Evolutionary conservation across 768 basidiomycete species (phyloP).

Genomic region (Xerocomellus chrysenteron): DNA sequence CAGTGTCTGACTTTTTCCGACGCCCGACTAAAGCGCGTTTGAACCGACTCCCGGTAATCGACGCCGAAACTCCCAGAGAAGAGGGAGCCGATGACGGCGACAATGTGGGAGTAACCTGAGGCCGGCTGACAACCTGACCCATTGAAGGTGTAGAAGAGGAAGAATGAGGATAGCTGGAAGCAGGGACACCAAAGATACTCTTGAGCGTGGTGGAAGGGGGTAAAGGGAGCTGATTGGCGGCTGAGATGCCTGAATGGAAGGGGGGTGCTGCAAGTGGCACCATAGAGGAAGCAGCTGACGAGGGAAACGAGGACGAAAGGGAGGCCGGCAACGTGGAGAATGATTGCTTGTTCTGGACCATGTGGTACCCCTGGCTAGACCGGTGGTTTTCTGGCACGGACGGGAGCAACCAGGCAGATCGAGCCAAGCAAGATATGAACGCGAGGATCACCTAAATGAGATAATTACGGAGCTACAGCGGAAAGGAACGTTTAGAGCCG

Average conservation of each 20-base stretch:
- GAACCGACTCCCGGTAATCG: constrained; percentile 28
- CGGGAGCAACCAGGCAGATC: constrained; percentile 18
- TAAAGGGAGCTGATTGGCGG: constrained; percentile 43
- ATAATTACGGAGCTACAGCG: constrained; percentile 30
- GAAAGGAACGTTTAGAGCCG: constrained; percentile 9
- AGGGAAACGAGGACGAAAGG: constrained; percentile 45
- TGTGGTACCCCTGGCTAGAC: constrained; percentile 24
- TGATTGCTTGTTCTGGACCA: constrained; percentile 38
- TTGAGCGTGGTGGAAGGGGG: constrained; percentile 36
- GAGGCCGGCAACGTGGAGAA: constrained; percentile 41
- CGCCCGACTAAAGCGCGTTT: constrained; percentile 34
- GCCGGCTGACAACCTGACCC: constrained; percentile 37
- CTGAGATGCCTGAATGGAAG: constrained; percentile 42
- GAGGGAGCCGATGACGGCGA: constrained; percentile 31
- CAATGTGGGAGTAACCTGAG: constrained; percentile 21
- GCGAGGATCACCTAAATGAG: constrained; percentile 29
- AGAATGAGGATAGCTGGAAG: constrained; percentile 22
- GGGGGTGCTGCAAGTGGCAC: constrained; percentile 36
- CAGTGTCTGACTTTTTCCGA: constrained; percentile 32
- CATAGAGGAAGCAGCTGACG: constrained; percentile 43
- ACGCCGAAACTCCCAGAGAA: constrained; percentile 18
- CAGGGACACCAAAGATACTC: constrained; percentile 30
- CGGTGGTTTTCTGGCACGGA: constrained; percentile 19
- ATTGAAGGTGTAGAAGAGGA: constrained; percentile 31
- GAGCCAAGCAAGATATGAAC: constrained; percentile 25